Conservation (phyloP, 352 stramenopile genomes). For the Pythium dissimile region DNA sequence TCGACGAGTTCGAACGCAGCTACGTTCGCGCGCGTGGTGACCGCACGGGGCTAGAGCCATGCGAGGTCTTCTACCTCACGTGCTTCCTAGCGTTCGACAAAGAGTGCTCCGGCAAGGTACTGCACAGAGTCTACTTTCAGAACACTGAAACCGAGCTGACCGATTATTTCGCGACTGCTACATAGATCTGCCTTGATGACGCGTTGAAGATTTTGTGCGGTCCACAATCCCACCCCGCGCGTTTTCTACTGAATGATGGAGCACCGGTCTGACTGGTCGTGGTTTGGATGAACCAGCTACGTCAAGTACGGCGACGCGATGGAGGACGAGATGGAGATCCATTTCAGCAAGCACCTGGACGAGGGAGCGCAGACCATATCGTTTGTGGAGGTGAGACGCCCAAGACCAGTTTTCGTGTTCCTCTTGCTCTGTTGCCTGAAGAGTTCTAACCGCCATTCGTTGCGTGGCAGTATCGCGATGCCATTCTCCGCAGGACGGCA, state of each 20-base stretch:
- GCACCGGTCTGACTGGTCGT: neutral
- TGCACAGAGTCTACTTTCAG: neutral
- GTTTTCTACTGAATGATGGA: neutral
- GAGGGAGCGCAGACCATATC: slow-evolving; percentile 61
- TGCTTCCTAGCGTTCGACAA: slow-evolving; percentile 85
- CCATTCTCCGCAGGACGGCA: slow-evolving; percentile 46
- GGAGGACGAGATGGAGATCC: slow-evolving; percentile 74
- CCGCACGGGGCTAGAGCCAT: slow-evolving; percentile 61
- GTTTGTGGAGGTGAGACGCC: slow-evolving; percentile 44
- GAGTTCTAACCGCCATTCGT: neutral
- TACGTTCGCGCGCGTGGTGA: slow-evolving; percentile 65
- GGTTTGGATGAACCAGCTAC: slow-evolving; percentile 28
- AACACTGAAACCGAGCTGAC: neutral
- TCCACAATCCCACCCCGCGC: neutral
- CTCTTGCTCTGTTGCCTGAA: neutral
- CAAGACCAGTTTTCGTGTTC: neutral
- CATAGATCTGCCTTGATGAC: slow-evolving; percentile 69
- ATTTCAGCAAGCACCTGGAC: slow-evolving; percentile 64
- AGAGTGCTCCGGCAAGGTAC: slow-evolving; percentile 55
- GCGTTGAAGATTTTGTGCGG: slow-evolving; percentile 71
- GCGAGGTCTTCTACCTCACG: slow-evolving; percentile 79
- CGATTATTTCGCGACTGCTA: neutral
- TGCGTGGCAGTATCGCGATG: slow-evolving; percentile 46
- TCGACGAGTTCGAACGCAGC: slow-evolving; percentile 72
- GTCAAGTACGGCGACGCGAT: slow-evolving; percentile 77